Evolutionary conservation across 495 filamentous ascomycete species (phyloP), one percentile per base, ranked within the genome.

Genomic region (Neurospora discreta): DNA sequence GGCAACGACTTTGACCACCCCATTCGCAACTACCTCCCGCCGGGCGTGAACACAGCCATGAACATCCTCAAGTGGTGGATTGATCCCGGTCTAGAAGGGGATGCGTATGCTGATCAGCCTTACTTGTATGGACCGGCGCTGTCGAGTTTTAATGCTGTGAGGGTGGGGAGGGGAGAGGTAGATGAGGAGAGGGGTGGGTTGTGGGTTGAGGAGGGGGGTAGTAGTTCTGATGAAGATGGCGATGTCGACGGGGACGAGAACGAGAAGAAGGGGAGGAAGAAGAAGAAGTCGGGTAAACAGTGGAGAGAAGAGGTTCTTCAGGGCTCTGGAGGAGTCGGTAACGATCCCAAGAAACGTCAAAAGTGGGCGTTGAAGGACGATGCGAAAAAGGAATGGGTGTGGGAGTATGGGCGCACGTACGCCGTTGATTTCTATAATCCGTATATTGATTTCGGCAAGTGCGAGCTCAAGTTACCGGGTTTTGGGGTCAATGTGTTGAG

Each of bases 1-100:
- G 95, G 95, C 20, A 98, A 98, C 79, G 92, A 97, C 81, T 97
- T 98, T 73, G 93, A 95, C 75, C 87, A 90, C 36, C 92, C 94
- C 0, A 92, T 99, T 71, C 88, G 92, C 44, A 90, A 95, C 75
- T 85, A 89, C n/a, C 84, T 99, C 1, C 95, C 95, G 0, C 91
- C 91, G 0, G 95, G 93, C 6, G 97, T 97, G 78, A 86, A 85
- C 68, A 88, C 90, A 0, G 93, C 93, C 0, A 89, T 97, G 80
- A 90, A 87, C 39, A 87, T 97, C 7, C 92, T 94, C 18, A 92
- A 92, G 78, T 94, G 92, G 89, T 87, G 87, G 74, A 87, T 98
- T 65, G 95, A 99, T 77, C 95, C 95, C 0, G 90, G 92, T 0
- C 82, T 99, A 0, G 91, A 97, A 3, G 92, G 92, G 16, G 94